Evolutionary conservation across 2,329 filamentous ascomycete species (phyloP), one percentile per base, ranked within the genome.

Genomic region (Sordariomycetes sp.): DNA sequence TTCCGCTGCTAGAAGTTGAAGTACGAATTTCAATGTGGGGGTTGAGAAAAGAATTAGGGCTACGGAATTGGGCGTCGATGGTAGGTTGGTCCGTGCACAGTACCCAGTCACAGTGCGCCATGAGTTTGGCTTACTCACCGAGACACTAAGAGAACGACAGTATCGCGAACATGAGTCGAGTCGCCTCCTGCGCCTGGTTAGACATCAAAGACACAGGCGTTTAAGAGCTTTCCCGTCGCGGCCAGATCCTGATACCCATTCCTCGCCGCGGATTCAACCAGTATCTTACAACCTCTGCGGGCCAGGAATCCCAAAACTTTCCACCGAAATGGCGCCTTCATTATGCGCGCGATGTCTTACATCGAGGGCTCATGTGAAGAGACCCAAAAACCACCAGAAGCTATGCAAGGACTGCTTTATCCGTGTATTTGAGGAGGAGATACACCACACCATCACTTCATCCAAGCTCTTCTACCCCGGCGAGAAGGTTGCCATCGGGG

Each of bases 341-440:
- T 73, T 79, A 24, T 99, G 94, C 69, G 82, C 84, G 55, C 76
- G 85, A 62, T 99, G 94, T 74, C 79, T 86, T 61, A 79, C 77
- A 24, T 79, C 86, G 61, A 82, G 91, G 59, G 92, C 94, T 5
- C 80, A 96, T 22, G 94, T 99, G 59, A 89, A 96, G 61, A 83
- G 94, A 32, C 92, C 94, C 1, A 97, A 97, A 70, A 96, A 97
- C 66, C 84, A 95, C 65, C 85, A 95, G 64, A 96, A 96, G 65
- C 80, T 99, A 53, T 99, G 94, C 79, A 90, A 88, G 64, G 71
- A 77, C 4, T 99, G 94, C 71, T 99, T 99, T 71, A 82, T 96
- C 57, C 65, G 74, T 12, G 79, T 94, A 52, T 99, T 99, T 67
- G 94, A 99, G 70, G 82, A 87, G 61, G 94, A 99, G 74, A 84